Base-by-base conservation (phyloP, 108 stramenopile genomes). In the Bacterosira constricta region DNA sequence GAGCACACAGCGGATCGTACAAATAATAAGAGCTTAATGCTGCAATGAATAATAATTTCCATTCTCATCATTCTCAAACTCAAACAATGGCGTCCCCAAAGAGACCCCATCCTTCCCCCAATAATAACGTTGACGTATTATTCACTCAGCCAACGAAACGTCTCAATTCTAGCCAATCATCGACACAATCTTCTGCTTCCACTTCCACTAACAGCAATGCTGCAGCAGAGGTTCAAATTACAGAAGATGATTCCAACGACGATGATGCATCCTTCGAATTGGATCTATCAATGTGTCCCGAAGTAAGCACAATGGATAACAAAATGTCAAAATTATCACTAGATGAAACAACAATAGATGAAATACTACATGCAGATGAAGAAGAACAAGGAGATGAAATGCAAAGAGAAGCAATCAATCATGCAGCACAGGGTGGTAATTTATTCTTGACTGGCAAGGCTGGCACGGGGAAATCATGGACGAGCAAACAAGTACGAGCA, bases 381-480 rank as follows among this genome's bases (percentile, higher is more conserved):
- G 61, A 55, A 32, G 54, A 69, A 23, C 20, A 34, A 3, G 71
- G 71, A 11, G 77, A 79, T 47, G 64, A 65, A 31, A 31, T 69
- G 1, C 79, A 80, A 73, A 20, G 38, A 13, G 42, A 60, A 42
- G 79, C 79, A 4, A 74, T 80, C 47, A 6, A 52, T 17, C 20
- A 55, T 5, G 79, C 79, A 6, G 12, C 35, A 2, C 29, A 41
- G 6, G 74, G 74, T 8, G 41, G 39, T 2, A 81, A 76, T 21
- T 23, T 76, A 1, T 83, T 83, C 57, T 47, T 79, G 12, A 83
- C 82, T 3, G 82, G 82, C 4, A 73, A 60, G 20, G 82, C 82
- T 31, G 82, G 82, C 4, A 79, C 82, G 10, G 82, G 82, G 1
- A 83, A 83, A 54, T 69, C 66, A 25, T 80, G 79, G 79, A 51